Conservation (phyloP, 805 yeast species). For the Lipomyces japonicus region DNA sequence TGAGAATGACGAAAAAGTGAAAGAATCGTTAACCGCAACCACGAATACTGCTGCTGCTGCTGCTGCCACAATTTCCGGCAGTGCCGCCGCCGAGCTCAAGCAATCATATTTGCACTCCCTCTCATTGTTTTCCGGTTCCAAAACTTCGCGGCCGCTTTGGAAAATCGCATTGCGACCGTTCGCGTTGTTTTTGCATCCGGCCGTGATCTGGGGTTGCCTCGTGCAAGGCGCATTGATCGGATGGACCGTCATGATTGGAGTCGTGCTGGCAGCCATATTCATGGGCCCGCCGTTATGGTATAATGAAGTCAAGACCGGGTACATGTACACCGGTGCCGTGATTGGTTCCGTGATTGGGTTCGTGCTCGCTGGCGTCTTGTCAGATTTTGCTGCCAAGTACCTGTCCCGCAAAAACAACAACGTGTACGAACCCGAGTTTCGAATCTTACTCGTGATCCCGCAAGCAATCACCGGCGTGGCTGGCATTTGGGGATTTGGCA, state of each 20-base stretch:
- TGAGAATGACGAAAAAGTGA: slow-evolving; percentile 2
- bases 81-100: slow-evolving; percentile 4
- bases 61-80: background rate
- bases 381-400: slow-evolving; percentile 15
- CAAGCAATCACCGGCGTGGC: slow-evolving; percentile 19
- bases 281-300: slow-evolving; percentile 28
- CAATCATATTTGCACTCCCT: slow-evolving; percentile 16
- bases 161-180: slow-evolving; percentile 25
- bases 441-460: slow-evolving; percentile 20
- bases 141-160: slow-evolving; percentile 22
- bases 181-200: slow-evolving; percentile 21
- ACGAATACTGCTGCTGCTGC: background rate
- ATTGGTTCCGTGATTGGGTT: slow-evolving; percentile 25
- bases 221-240: slow-evolving; percentile 27
- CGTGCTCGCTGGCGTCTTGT: slow-evolving; percentile 18
- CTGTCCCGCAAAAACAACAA: slow-evolving; percentile 22
- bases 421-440: slow-evolving; percentile 27
- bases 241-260: slow-evolving; percentile 28
- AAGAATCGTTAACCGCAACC: background rate
- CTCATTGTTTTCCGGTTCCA: slow-evolving; percentile 20
- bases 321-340: slow-evolving; percentile 25
- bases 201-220: slow-evolving; percentile 22
- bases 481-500: slow-evolving; percentile 29
- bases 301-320: slow-evolving; percentile 19
- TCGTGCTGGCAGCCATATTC: slow-evolving; percentile 27